A percentile compares a stretch with the other conserved stretches of the same genome.
Conservation (phyloP, 257 asterid genomes). For the Osmanthus fragrans region DNA sequence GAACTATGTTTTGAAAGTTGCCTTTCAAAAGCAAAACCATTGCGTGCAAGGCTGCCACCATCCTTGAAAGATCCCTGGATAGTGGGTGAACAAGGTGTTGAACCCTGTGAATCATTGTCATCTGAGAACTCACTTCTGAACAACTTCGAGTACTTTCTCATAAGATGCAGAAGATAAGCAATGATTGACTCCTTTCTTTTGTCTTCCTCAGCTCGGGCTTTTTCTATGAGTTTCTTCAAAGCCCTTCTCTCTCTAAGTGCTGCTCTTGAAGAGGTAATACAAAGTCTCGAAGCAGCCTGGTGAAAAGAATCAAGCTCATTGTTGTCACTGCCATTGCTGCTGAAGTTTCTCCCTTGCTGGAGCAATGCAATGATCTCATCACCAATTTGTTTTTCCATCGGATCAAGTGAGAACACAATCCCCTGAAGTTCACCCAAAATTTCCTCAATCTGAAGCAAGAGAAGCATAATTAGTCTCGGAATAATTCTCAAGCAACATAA, state of each 20-base stretch:
- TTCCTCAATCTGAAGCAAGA: constrained; percentile 71
- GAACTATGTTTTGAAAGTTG: constrained; percentile 85
- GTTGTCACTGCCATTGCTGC: constrained; percentile 55
- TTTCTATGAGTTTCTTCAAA: constrained; percentile 82
- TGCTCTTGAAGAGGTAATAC: constrained; percentile 94
- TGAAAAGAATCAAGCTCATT: constrained; percentile 92
- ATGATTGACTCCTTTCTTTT: constrained; percentile 93
- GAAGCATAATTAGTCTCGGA: constrained; percentile 27
- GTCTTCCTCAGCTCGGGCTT: constrained; percentile 94
- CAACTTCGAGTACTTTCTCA: constrained; percentile 89
- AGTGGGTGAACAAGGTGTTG: constrained; percentile 98
- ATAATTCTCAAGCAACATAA: constrained; percentile 9
- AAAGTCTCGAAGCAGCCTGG: constrained; percentile 85
- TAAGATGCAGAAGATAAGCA: constrained; percentile 84
- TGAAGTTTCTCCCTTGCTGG: constrained; percentile 92
- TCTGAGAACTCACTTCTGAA: constrained; percentile 90
- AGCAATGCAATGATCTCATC: constrained; percentile 85
- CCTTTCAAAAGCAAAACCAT: constrained; percentile 72
- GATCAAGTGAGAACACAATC: constrained; percentile 81
- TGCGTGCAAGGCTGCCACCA: constrained; percentile 46
- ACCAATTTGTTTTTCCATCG: constrained; percentile 81
- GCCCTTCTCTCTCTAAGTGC: constrained; percentile 98
- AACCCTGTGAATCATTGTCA: constrained; percentile 97
- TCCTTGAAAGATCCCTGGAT: constrained; percentile 74
- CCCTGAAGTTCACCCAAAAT: constrained; percentile 64